Base-by-base conservation (phyloP, 768 basidiomycete species). In the Rhodotorula babjevae region DNA sequence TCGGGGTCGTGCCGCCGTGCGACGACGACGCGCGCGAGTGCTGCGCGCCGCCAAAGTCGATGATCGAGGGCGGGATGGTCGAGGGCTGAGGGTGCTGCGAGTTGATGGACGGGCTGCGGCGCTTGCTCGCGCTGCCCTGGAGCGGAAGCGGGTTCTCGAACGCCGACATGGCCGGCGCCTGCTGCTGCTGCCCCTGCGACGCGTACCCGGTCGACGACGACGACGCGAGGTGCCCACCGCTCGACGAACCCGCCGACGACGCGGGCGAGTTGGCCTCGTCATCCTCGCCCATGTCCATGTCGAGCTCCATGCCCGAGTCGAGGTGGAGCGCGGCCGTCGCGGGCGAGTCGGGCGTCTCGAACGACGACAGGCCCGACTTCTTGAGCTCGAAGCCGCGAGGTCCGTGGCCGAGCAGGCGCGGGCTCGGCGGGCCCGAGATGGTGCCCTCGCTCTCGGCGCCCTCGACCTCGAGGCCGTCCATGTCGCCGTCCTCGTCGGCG, bases 321-420 rank as follows among this genome's bases (percentile, higher is more conserved):
- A 69, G 70, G 61, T 71, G 71, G 29, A 65, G 58, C 82, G 77
- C 67, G 7, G 69, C 62, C 31, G 78, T 73, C 15, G 76, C 71
- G 31, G 79, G 78, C 27, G 78, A 77, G 73, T 85, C 70, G 47
- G 69, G 65, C 21, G 65, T 62, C 55, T 71, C 70, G 80, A 69
- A 92, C 87, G 78, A 90, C 85, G 79, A 68, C 63, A 65, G 44
- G 47, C 66, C 63, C 44, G 67, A 65, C 64, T 75, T 75, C 64
- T 75, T 75, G 60, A 63, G 40, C 63, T 75, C 74, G 31, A 65
- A 69, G 19, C 59, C 61, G 8, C 21, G 40, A 46, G 40, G n/a
- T 8, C 18, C 18, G 10, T 65, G 65, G 11, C 52, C 59, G 1
- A 53, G 46, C 19, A 73, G 27, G 47, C 74, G 61, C n/a, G 74